Conservation (phyloP, 495 filamentous ascomycete species). For the Trichoderma reesei region DNA sequence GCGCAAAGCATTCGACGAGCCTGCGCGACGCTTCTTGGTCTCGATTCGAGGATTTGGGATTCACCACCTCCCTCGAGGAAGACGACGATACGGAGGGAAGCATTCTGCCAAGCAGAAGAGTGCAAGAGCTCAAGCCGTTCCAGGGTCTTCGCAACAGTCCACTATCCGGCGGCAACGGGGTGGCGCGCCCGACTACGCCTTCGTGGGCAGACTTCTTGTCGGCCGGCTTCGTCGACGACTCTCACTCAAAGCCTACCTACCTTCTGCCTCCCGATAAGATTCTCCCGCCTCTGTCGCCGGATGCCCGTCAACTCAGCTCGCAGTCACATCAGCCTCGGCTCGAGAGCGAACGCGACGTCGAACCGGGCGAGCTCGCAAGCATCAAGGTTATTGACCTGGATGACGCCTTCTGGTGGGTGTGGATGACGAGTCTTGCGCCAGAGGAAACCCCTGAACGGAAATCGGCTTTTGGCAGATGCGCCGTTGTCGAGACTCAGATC, state of each 20-base stretch:
- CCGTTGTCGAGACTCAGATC: conserved; percentile 81
- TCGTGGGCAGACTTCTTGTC: conserved; percentile 97
- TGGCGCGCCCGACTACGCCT: conserved; percentile 83
- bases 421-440: conserved; percentile 90
- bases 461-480: conserved; percentile 87
- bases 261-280: conserved; percentile 86
- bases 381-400: conserved; percentile 80
- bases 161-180: conserved; percentile 49
- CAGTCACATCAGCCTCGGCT: conserved; percentile 71
- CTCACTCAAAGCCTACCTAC: conserved; percentile 41
- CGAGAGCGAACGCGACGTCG: conserved; percentile 55
- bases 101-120: conserved; percentile 22
- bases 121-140: conserved; percentile 14
- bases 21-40: conserved; percentile 88
- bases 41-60: conserved; percentile 90
- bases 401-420: conserved; percentile 99
- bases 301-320: conserved; percentile 66
- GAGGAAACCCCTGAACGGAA: conserved; percentile 82
- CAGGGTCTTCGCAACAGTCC: conserved; percentile 48
- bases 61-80: conserved; percentile 66
- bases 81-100: conserved; percentile 54
- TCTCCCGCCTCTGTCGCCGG: conserved; percentile 70
- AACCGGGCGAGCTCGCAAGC: conserved; percentile 89
- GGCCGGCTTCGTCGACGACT: conserved; percentile 78
- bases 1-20: conserved; percentile 56